Conservation (phyloP, 805 yeast species). For the Metschnikowia aberdeeniae region DNA sequence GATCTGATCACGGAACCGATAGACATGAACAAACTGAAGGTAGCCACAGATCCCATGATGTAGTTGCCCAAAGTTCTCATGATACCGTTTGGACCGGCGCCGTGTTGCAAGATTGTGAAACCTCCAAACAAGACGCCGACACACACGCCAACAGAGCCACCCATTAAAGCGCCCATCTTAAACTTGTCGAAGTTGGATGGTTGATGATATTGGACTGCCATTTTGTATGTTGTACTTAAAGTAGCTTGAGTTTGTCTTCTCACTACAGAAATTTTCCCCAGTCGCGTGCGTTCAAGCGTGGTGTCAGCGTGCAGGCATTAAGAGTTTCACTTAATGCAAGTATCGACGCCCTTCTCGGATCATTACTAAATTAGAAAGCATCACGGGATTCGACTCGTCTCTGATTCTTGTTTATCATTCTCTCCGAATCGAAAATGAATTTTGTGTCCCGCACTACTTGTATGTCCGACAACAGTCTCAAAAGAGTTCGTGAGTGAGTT, state of each 20-base stretch:
- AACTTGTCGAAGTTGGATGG: slow-evolving; percentile 93
- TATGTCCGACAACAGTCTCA: slow-evolving; percentile 6
- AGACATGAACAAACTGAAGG: slow-evolving; percentile 94
- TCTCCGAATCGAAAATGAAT: neutral
- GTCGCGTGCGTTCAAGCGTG: slow-evolving; percentile 2
- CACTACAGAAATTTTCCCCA: slow-evolving; percentile 4
- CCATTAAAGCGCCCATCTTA: slow-evolving; percentile 99
- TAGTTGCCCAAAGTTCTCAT: slow-evolving; percentile 96
- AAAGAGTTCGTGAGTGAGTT: neutral
- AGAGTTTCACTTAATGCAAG: too few relatives aligned
- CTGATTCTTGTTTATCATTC: too few relatives aligned
- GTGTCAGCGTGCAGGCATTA: slow-evolving; percentile 1
- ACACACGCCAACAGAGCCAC: slow-evolving; percentile 86
- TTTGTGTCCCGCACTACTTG: slow-evolving; percentile 6
- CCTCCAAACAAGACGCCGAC: slow-evolving; percentile 95
- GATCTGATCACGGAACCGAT: slow-evolving; percentile 90
- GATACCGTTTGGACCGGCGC: slow-evolving; percentile 98
- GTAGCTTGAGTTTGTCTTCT: neutral
- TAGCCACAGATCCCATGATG: slow-evolving; percentile 93
- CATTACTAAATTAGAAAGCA: too few relatives aligned
- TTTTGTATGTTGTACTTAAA: slow-evolving; percentile 1
- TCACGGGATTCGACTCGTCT: too few relatives aligned
- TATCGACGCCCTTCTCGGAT: too few relatives aligned
- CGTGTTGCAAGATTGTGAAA: slow-evolving; percentile 81
- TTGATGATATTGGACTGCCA: slow-evolving; percentile 34